These are phyloP conservation scores for Sporobolomyces roseus DNA, from an alignment of 768 basidiomycete species.

Conservation along the genomic window DNA sequence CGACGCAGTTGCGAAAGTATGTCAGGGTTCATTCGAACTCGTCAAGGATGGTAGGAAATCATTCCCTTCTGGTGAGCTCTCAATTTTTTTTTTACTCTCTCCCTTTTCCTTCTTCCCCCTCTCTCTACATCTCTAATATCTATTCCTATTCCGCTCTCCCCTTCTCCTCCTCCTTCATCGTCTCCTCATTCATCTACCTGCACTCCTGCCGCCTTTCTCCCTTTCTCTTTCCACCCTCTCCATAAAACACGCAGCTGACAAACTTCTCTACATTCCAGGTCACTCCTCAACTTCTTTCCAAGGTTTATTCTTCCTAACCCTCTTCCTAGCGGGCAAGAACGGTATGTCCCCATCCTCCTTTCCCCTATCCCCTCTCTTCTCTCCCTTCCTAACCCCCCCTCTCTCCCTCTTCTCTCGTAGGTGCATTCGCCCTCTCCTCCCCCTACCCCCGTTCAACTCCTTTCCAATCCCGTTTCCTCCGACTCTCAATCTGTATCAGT, in stretches of 20 bases:
- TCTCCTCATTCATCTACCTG: too few relatives aligned
- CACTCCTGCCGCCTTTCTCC: too few relatives aligned
- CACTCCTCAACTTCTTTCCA: conserved; percentile 43
- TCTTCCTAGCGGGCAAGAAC: conserved; percentile 42
- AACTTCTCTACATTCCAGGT: conserved; percentile 15
- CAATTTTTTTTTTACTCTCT: too few relatives aligned
- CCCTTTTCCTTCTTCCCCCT: too few relatives aligned
- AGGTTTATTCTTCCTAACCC: conserved; percentile 36
- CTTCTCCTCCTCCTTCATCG: not conserved
- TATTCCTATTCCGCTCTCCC: too few relatives aligned
- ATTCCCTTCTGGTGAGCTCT: conserved; percentile 29
- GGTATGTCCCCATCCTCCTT: conserved; percentile 9
- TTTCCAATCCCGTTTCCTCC: conserved; percentile 38
- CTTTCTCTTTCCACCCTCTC: too few relatives aligned
- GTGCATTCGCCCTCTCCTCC: conserved; percentile 40
- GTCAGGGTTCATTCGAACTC: conserved; percentile 21
- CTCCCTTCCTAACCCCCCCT: not conserved
- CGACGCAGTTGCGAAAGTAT: conserved; percentile 22
- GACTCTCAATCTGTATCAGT: conserved; percentile 32
- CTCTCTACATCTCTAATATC: too few relatives aligned
- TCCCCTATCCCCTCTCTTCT: not conserved
- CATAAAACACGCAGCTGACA: not conserved
- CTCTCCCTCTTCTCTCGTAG: not conserved
- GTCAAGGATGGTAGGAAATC: conserved; percentile 42
- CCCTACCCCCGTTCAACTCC: conserved; percentile 32